phyloP scores from a whole-genome alignment of 768 basidiomycete species.

The Pholiota conissans region DNA sequence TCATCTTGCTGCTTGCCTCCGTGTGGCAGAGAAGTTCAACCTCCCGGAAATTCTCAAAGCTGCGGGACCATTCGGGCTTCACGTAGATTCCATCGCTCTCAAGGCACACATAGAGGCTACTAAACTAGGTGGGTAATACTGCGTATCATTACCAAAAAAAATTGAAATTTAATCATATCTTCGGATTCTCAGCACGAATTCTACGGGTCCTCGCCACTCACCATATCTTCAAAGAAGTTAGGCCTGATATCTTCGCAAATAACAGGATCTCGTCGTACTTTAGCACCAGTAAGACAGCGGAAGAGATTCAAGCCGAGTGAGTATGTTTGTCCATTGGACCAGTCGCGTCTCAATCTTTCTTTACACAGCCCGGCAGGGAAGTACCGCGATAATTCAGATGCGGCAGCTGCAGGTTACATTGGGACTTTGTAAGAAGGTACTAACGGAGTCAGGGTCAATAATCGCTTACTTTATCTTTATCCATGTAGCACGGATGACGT shows the following conservation, averaged over 20 bases:
- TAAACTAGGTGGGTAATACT: slow-evolving; percentile 39
- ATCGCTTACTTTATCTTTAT: neutral
- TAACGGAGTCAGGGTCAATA: too few relatives aligned
- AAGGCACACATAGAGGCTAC: slow-evolving; percentile 26
- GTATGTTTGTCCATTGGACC: neutral
- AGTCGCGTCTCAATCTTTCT: neutral
- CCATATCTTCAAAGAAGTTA: slow-evolving; percentile 39
- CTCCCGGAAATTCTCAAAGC: slow-evolving; percentile 41
- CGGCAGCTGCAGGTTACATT: slow-evolving; percentile 8
- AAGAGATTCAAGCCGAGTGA: slow-evolving; percentile 14
- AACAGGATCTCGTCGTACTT: slow-evolving; percentile 36
- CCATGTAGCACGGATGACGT: slow-evolving; percentile 9
- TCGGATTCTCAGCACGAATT: slow-evolving; percentile 28
- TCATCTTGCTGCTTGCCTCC: slow-evolving; percentile 27
- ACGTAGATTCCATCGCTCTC: slow-evolving; percentile 32
- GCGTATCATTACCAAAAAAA: too few relatives aligned
- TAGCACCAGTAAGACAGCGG: slow-evolving; percentile 30
- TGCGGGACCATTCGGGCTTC: slow-evolving; percentile 34
- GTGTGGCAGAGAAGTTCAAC: slow-evolving; percentile 30
- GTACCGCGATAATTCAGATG: neutral
- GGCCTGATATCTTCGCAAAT: slow-evolving; percentile 36
- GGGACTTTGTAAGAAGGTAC: slow-evolving; percentile 3
- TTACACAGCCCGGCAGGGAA: neutral
- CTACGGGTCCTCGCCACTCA: slow-evolving; percentile 38
- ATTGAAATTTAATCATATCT: neutral